Percentiles rank a stretch among this genome's conserved stretches.
These are phyloP conservation scores for Sideroxylon spinosum DNA, from an alignment of 179 eudicot species.

Conservation along the genomic window DNA sequence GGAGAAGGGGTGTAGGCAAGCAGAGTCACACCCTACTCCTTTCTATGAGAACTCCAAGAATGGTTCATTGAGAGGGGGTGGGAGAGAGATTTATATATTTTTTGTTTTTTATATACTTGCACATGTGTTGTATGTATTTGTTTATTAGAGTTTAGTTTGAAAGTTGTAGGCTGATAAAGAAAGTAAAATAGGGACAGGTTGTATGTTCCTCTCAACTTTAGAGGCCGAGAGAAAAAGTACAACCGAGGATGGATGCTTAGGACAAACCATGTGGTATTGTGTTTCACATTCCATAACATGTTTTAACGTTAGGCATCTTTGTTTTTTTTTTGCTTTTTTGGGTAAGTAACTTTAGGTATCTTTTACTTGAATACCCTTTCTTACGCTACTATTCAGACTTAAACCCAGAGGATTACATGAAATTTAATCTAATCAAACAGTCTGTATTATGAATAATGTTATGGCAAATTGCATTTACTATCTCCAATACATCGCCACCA, in stretches of 20 bases:
- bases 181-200: slow-evolving; percentile 20
- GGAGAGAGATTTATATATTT: too few relatives aligned
- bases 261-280: slow-evolving; percentile 18
- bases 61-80: neutral
- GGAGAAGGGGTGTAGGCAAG: neutral
- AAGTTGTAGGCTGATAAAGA: slow-evolving; percentile 10
- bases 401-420: too few relatives aligned
- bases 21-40: neutral
- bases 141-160: neutral
- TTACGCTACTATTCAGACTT: neutral
- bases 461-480: too few relatives aligned
- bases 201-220: slow-evolving; percentile 19
- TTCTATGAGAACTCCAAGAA: neutral
- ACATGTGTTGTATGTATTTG: neutral
- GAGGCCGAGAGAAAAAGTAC: slow-evolving; percentile 6
- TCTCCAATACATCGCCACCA: too few relatives aligned
- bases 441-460: too few relatives aligned
- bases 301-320: slow-evolving; percentile 2
- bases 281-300: slow-evolving; percentile 23
- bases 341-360: neutral
- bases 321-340: too few relatives aligned
- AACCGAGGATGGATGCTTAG: neutral
- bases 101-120: too few relatives aligned
- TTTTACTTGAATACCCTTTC: neutral
- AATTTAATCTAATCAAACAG: too few relatives aligned